Conservation (phyloP, 202 grass and related monocot genomes). For the Carex sylvatica region DNA sequence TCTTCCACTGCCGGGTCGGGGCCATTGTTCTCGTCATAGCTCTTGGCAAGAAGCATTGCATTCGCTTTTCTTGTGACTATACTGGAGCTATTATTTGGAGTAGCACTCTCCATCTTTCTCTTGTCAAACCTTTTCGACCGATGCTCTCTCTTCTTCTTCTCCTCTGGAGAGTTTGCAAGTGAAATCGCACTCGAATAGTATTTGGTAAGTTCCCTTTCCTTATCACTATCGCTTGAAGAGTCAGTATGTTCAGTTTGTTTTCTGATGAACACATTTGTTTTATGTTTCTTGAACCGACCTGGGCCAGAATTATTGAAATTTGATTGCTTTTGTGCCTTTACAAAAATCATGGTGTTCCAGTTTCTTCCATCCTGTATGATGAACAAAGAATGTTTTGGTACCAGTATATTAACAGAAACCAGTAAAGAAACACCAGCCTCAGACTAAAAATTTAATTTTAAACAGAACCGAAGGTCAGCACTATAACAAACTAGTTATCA, state of each 20-base stretch:
- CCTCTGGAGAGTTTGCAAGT: constrained; percentile 66
- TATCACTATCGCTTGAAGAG: constrained; percentile 60
- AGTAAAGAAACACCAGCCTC: not conserved
- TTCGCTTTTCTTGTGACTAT: constrained; percentile 48
- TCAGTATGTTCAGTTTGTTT: constrained; percentile 46
- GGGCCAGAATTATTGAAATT: constrained; percentile 2
- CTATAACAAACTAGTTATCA: not conserved
- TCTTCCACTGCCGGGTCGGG: constrained; percentile 71
- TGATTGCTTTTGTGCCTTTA: constrained; percentile 12
- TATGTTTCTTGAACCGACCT: constrained; percentile 21
- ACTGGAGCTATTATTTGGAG: constrained; percentile 34
- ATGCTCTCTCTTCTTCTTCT: constrained; percentile 76
- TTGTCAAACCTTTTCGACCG: constrained; percentile 81
- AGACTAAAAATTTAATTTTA: not conserved
- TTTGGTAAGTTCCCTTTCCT: constrained; percentile 61
- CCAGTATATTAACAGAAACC: not conserved
- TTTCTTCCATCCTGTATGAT: constrained; percentile 27
- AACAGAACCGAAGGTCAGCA: not conserved
- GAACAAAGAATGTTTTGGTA: not conserved
- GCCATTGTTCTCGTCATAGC: constrained; percentile 43
- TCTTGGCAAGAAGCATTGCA: constrained; percentile 54
- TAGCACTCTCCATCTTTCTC: constrained; percentile 37
- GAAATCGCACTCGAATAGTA: constrained; percentile 54
- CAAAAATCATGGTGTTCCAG: constrained; percentile 40
- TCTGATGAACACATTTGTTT: constrained; percentile 28